Evolutionary conservation across 257 asterid species (phyloP), one percentile per base, ranked within the genome.

Genomic region (Euphrasia confusa): DNA sequence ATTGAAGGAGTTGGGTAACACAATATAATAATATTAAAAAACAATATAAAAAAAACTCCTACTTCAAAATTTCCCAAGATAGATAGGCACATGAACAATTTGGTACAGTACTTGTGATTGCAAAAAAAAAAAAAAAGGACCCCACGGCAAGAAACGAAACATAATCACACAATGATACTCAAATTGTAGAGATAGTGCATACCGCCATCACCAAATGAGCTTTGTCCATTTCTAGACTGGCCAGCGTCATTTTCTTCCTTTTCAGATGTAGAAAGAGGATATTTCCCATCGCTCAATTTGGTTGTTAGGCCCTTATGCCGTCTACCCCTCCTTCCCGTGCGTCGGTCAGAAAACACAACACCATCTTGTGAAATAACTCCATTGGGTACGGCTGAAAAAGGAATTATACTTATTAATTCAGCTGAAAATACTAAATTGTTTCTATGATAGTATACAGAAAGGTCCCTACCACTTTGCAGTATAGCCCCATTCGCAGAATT

Each of bases 291-390:
- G 59, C 33, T 61, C 39, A 54, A 53, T 71, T 71, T 82, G 42
- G 80, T 65, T 10, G 81, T 65, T 17, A 70, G 75, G 72, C 81
- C 83, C 69, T 77, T 88, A 14, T 77, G 78, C 66, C 84, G 81
- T 72, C 85, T 87, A 59, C 83, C 79, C 76, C 87, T 84, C 82
- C 89, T 84, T 64, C 95, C 89, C 64, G 88, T 14, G 58, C 82
- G 84, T 40, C 78, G 84, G 32, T 80, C 91, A 63, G 86, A 68
- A 63, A 73, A 71, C 49, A 75, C 74, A 56, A 68, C 74, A 48
- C 74, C 79, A 49, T 81, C 87, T 61, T 79, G 87, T 27, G 71
- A 61, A 71, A 62, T 72, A 69, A 71, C 78, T 61, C 80, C 90
- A 79, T 82, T 76, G 28, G 79, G 27, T 32, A 74, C 69, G 58